A percentile compares a stretch with the other conserved stretches of the same genome.
Evolutionary conservation across 2,329 filamentous ascomycete species (phyloP).

Genomic region (Fusarium fracticaudum): DNA sequence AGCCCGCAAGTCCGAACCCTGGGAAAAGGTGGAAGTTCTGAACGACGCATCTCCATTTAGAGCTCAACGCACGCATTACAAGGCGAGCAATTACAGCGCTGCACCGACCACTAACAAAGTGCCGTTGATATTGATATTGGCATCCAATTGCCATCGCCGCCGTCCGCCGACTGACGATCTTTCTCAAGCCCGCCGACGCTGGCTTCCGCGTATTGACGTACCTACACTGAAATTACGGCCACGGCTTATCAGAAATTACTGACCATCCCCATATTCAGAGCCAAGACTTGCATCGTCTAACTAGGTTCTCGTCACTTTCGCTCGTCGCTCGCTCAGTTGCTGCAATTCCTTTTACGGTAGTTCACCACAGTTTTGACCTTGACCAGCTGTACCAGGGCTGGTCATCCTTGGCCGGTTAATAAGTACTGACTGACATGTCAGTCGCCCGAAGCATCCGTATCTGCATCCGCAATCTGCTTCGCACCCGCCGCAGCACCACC

Average conservation of each 20-base stretch:
- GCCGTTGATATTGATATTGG: neutral
- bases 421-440: constrained; percentile 38
- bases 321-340: constrained; percentile 19
- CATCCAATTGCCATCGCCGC: constrained; percentile 15
- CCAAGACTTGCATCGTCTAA: constrained; percentile 26
- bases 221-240: neutral
- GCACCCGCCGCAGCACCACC: constrained; percentile 41
- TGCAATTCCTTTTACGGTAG: constrained; percentile 25
- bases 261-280: constrained; percentile 28
- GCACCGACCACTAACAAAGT: neutral
- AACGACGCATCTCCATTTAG: constrained; percentile 19
- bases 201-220: constrained; percentile 23
- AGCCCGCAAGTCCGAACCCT: constrained; percentile 23
- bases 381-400: constrained; percentile 26
- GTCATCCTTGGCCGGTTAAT: constrained; percentile 35
- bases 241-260: constrained; percentile 23
- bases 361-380: constrained; percentile 11
- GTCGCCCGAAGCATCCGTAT: constrained; percentile 42
- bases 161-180: constrained; percentile 28
- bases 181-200: constrained; percentile 20
- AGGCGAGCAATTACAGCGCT: constrained; percentile 1
- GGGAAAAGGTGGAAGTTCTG: neutral
- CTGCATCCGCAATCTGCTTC: constrained; percentile 21
- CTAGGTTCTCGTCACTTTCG: constrained; percentile 7
- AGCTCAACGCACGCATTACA: constrained; percentile 4